Conservation (phyloP, 768 basidiomycete species). For the Podaxis sp. region DNA sequence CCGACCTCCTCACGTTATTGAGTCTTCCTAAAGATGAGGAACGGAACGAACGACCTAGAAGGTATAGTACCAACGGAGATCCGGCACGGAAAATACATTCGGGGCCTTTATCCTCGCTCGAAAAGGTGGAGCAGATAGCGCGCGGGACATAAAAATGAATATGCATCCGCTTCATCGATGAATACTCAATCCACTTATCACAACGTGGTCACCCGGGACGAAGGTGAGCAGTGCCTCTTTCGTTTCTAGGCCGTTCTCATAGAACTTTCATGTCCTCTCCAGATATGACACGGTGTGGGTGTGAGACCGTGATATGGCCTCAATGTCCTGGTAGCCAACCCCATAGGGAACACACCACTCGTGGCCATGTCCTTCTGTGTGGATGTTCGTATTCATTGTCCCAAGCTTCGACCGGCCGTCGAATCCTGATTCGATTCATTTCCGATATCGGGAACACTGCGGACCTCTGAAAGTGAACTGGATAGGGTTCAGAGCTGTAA, state of each 20-base stretch:
- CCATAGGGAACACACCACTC: not conserved
- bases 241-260: not conserved
- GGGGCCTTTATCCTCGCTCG: not conserved
- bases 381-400: not conserved
- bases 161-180: not conserved
- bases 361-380: not conserved
- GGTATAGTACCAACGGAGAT: not conserved
- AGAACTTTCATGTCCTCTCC: not conserved
- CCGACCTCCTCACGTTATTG: not conserved
- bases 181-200: not conserved
- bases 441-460: constrained; percentile 15
- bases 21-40: not conserved
- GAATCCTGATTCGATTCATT: not conserved
- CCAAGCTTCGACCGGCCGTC: not conserved
- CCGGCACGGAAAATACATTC: not conserved
- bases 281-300: too few species aligned
- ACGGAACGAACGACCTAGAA: not conserved
- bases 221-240: not conserved
- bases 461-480: not conserved
- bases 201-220: constrained; percentile 5
- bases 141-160: constrained; percentile 6
- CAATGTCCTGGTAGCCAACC: not conserved
- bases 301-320: not conserved
- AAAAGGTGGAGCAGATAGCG: not conserved
- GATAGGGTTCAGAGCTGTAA: not conserved